A percentile compares a stretch with the other conserved stretches of the same genome.
phyloP scores from a whole-genome alignment of 2,329 filamentous ascomycete species.

The Hymenoscyphus infarciens region DNA sequence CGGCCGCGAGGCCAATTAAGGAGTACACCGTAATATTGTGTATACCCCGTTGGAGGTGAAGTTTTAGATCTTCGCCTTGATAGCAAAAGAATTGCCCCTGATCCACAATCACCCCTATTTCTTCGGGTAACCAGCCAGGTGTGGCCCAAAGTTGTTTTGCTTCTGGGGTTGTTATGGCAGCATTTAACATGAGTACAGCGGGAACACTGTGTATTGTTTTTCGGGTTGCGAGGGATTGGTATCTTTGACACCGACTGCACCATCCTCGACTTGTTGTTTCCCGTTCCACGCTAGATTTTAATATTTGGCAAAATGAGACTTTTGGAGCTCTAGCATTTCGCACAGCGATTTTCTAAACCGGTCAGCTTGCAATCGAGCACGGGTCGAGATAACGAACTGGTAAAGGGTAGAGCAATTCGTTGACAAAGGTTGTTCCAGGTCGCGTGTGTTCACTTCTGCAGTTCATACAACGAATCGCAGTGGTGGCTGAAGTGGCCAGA shows the following conservation, averaged over 20 bases:
- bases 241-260: conserved; percentile 87
- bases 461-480: conserved; percentile 76
- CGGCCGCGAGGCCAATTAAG: conserved; percentile 81
- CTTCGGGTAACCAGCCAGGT: conserved; percentile 86
- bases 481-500: conserved; percentile 67
- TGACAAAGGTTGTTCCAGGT: conserved; percentile 74
- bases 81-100: conserved; percentile 93
- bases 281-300: conserved; percentile 89
- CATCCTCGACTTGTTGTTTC: conserved; percentile 87
- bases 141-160: conserved; percentile 81
- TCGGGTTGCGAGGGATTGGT: conserved; percentile 80
- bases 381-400: conserved; percentile 23
- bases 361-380: conserved; percentile 17
- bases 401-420: conserved; percentile 78
- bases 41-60: conserved; percentile 71
- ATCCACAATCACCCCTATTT: conserved; percentile 89
- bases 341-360: conserved; percentile 45
- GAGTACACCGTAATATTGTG: conserved; percentile 88
- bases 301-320: conserved; percentile 78
- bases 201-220: conserved; percentile 82
- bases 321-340: conserved; percentile 50
- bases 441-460: conserved; percentile 84
- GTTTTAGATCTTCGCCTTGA: conserved; percentile 82
- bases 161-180: conserved; percentile 67
- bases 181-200: conserved; percentile 84